Base-by-base conservation (phyloP, 1,284 basidiomycete species). In the Rhodofomes roseus region DNA sequence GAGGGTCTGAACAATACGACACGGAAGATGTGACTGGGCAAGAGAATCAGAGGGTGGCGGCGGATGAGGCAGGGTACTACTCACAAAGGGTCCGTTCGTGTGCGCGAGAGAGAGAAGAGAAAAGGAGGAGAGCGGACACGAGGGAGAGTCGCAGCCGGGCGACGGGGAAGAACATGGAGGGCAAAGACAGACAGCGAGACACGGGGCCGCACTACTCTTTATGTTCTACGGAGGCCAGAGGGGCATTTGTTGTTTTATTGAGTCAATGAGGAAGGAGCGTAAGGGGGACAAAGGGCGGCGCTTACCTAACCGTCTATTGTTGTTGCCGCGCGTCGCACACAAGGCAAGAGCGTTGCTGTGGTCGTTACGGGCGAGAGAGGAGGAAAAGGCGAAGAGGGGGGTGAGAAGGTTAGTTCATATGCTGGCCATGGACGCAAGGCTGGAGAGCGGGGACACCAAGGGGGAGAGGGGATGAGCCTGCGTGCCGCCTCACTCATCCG, bases 1-100 rank as follows among this genome's bases (percentile, higher is more conserved):
- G 85, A 44, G 92, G 90, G 43, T 90, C 87, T 55, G 88, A 79
- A 75, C 93, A 96, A 73, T 95, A 95, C 20, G 92, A 89, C 65
- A 95, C 92, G 56, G 92, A 90, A 46, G 92, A 92, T 41, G 93
- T 93, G 73, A 89, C 89, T 90, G 58, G 48, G 22, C 41, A 59
- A 37, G 56, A 31, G 61, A n/a, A n/a, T 46, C 44, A 34, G 44
- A 23, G n/a, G 56, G 48, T 61, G 61, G n/a, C 57, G 55, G 60
- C 56, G 41, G 60, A 51, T 54, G 54, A 27, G 48, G 31, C 31
- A 36, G 25, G 40, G 36, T 40, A 37, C 37, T 50, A 82, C 86
- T 66, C 68, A 87, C 88, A 89, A 57, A 90, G 69, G 9, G 77
- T 73, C 55, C 85, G 74, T 66, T 85, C 79, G 67, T 75, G 76